Evolutionary conservation across 345 rosid genomes (phyloP).

Genomic region (Angophora floribunda): DNA sequence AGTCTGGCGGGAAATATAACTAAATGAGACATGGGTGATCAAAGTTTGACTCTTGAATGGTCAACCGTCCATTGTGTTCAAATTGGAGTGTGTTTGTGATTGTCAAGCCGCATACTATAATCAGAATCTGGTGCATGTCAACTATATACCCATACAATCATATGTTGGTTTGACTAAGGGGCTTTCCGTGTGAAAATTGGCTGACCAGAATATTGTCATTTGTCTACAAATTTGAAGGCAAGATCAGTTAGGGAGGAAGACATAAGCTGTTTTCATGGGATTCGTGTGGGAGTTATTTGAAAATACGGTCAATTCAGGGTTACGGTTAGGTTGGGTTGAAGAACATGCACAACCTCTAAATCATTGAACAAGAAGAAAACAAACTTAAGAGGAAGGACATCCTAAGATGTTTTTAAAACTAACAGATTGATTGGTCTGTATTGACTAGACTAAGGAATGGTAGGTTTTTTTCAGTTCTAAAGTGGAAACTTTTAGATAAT

Average conservation of each 20-base stretch:
- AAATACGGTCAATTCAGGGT: not conserved
- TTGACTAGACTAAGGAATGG: not conserved
- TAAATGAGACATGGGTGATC: not conserved
- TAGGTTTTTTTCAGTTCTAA: not conserved
- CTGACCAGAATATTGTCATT: not conserved
- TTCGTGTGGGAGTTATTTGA: not conserved
- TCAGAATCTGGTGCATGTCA: not conserved
- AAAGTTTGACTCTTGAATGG: not conserved
- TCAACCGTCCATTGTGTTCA: not conserved
- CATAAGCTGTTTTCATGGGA: not conserved
- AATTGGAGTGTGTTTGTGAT: not conserved
- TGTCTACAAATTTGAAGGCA: not conserved
- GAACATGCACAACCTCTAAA: not conserved
- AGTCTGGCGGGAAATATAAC: not conserved
- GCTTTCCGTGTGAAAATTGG: not conserved
- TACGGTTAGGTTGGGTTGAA: not conserved
- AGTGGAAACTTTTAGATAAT: not conserved
- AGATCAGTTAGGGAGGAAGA: not conserved
- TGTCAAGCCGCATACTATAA: not conserved
- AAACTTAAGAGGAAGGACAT: not conserved
- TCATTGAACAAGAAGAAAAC: not conserved
- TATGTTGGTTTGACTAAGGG: not conserved
- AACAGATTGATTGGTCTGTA: not conserved
- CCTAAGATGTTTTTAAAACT: not conserved
- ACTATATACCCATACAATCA: not conserved